These are phyloP conservation scores for Adansonia digitata DNA, from an alignment of 345 rosid species.

Conservation along the genomic window DNA sequence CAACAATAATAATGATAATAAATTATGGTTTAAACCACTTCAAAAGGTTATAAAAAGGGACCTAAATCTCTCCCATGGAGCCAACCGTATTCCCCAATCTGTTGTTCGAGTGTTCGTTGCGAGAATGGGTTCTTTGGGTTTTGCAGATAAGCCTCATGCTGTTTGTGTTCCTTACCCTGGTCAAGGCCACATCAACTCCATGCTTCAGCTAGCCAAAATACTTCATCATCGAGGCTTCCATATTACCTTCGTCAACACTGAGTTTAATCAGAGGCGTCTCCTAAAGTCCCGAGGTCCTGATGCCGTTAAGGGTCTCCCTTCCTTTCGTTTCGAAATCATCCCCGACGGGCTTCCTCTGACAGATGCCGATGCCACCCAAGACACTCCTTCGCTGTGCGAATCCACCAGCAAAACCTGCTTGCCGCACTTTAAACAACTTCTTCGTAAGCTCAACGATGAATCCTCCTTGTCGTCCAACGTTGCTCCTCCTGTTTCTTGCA, in stretches of 20 bases:
- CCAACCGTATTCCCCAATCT: background rate
- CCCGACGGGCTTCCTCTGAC: slow-evolving; percentile 42
- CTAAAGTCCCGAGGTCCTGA: slow-evolving; percentile 28
- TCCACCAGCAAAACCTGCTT: slow-evolving; percentile 30
- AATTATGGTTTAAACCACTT: too few relatives aligned
- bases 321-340: slow-evolving; percentile 36
- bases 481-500: slow-evolving; percentile 33
- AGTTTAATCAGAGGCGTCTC: slow-evolving; percentile 41
- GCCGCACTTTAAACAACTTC: slow-evolving; percentile 30
- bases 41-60: background rate
- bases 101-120: background rate
- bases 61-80: background rate
- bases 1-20: too few relatives aligned
- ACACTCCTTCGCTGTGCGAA: slow-evolving; percentile 32
- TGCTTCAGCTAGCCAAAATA: slow-evolving; percentile 45
- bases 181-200: slow-evolving; percentile 51
- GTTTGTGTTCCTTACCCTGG: slow-evolving; percentile 55
- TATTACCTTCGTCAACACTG: slow-evolving; percentile 50
- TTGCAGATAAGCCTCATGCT: slow-evolving; percentile 30
- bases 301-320: slow-evolving; percentile 33
- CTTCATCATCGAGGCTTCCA: slow-evolving; percentile 43
- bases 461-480: background rate
- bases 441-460: slow-evolving; percentile 24
- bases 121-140: slow-evolving; percentile 15
- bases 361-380: slow-evolving; percentile 35